Conservation (phyloP, 345 rosid genomes). For the Cochlearia excelsa region DNA sequence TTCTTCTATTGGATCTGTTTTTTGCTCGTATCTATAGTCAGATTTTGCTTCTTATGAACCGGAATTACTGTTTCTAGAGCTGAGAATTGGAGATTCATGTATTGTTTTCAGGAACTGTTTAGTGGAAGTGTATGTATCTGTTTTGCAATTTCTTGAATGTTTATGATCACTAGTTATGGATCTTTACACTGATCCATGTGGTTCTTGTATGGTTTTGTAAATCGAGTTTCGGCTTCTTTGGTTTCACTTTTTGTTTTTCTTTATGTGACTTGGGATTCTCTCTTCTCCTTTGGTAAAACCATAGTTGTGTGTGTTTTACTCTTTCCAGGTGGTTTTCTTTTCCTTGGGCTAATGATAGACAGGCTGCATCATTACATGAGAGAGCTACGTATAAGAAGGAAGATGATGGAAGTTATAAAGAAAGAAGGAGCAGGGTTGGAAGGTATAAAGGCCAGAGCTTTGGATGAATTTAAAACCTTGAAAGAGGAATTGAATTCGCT, state of each 20-base stretch:
- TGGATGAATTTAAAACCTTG: constrained; percentile 52
- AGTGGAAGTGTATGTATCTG: not conserved
- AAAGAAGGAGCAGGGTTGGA: constrained; percentile 59
- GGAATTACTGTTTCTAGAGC: not conserved
- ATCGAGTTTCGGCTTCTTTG: no score
- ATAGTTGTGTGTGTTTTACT: not conserved
- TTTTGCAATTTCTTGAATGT: constrained; percentile 11
- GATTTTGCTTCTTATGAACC: not conserved
- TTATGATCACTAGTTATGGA: constrained; percentile 22
- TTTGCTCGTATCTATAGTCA: not conserved
- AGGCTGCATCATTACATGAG: constrained; percentile 85
- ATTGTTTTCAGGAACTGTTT: constrained; percentile 19
- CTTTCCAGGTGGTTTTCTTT: constrained; percentile 68
- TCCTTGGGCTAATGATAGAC: constrained; percentile 83
- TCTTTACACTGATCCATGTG: constrained; percentile 4
- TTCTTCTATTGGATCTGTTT: constrained; percentile 20
- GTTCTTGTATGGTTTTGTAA: not conserved
- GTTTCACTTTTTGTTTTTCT: not conserved
- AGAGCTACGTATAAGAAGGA: constrained; percentile 77
- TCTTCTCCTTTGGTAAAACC: constrained; percentile 23
- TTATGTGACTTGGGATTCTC: constrained; percentile 5
- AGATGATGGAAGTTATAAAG: constrained; percentile 71
- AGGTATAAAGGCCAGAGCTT: constrained; percentile 50
- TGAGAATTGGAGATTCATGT: constrained; percentile 24
- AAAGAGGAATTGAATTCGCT: constrained; percentile 52